A percentile compares a stretch with the other conserved stretches of the same genome.
Conservation (phyloP, 2,329 filamentous ascomycete genomes). For the Hypoxylon sp. region DNA sequence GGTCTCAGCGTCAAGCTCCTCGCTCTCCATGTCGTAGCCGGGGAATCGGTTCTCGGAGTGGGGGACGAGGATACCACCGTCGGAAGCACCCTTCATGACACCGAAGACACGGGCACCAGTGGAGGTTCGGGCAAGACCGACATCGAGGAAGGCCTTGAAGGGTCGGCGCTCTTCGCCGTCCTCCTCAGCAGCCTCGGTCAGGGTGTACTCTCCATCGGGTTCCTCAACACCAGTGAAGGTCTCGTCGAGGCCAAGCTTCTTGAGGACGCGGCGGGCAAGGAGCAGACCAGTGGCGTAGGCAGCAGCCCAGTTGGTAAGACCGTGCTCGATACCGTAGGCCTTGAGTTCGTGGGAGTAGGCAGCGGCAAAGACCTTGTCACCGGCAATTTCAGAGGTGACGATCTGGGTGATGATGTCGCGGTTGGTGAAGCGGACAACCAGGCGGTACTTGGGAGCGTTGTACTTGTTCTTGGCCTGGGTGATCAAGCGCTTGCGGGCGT, state of each 20-base stretch:
- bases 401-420: conserved; percentile 99
- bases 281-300: conserved; percentile 97
- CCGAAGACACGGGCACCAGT: conserved; percentile 99
- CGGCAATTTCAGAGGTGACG: conserved; percentile 93
- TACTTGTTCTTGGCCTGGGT: conserved; percentile 99
- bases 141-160: conserved; percentile 99
- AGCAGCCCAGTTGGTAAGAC: conserved; percentile 99
- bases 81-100: conserved; percentile 99
- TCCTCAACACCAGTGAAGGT: conserved; percentile 96
- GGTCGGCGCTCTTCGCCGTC: conserved; percentile 94
- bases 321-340: conserved; percentile 97
- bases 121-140: conserved; percentile 96
- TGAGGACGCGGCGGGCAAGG: conserved; percentile 94
- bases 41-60: conserved; percentile 99
- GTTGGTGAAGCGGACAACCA: conserved; percentile 99
- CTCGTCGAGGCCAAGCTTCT: conserved; percentile 96
- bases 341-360: conserved; percentile 98
- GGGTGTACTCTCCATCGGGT: conserved; percentile 92
- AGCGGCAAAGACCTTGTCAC: conserved; percentile 94
- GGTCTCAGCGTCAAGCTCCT: conserved; percentile 97
- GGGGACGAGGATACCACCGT: conserved; percentile 95
- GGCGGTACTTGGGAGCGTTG: conserved; percentile 99
- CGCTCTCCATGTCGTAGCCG: conserved; percentile 94
- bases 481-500: conserved; percentile 99
- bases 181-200: conserved; percentile 93